Evolutionary conservation across 805 yeast genomes (phyloP).

Genomic region (Nakazawaea siamensis): DNA sequence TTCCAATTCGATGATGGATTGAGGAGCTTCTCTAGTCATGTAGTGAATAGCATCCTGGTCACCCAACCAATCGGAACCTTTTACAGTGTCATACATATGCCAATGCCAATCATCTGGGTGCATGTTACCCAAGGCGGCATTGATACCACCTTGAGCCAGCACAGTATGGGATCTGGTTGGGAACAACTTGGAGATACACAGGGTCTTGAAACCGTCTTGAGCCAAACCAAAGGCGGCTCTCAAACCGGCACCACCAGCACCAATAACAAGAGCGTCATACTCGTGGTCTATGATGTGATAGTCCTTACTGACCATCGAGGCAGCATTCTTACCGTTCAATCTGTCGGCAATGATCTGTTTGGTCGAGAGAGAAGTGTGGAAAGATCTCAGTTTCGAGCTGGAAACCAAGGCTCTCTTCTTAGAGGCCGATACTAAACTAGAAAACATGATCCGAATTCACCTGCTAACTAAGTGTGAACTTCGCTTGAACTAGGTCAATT

Average conservation of each 20-base stretch:
- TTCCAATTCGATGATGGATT: slow-evolving; percentile 91
- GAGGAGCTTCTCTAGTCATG: slow-evolving; percentile 98
- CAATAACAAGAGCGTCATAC: slow-evolving; percentile 95
- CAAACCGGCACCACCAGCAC: slow-evolving; percentile 99
- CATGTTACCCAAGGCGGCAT: slow-evolving; percentile 98
- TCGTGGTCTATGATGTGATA: slow-evolving; percentile 95
- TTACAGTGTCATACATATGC: slow-evolving; percentile 99
- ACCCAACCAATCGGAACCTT: slow-evolving; percentile 99
- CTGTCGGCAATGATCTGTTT: slow-evolving; percentile 27
- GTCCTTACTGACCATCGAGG: slow-evolving; percentile 50
- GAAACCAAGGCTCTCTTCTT: background rate
- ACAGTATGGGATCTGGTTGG: slow-evolving; percentile 99
- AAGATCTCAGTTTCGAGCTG: slow-evolving; percentile 19
- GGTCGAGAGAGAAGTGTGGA: slow-evolving; percentile 19
- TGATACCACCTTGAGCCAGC: slow-evolving; percentile 99
- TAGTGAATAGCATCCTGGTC: slow-evolving; percentile 99
- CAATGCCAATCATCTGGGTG: slow-evolving; percentile 98
- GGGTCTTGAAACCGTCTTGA: slow-evolving; percentile 94
- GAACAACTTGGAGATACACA: slow-evolving; percentile 93
- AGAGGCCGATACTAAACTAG: too few relatives aligned
- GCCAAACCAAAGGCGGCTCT: slow-evolving; percentile 98
- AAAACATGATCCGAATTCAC: background rate
- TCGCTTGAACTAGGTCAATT: background rate
- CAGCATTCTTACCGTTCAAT: slow-evolving; percentile 41
- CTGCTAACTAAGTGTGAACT: too few relatives aligned